phyloP scores from a whole-genome alignment of 23 red algal genomes.

The Pyropia haitanensis region DNA sequence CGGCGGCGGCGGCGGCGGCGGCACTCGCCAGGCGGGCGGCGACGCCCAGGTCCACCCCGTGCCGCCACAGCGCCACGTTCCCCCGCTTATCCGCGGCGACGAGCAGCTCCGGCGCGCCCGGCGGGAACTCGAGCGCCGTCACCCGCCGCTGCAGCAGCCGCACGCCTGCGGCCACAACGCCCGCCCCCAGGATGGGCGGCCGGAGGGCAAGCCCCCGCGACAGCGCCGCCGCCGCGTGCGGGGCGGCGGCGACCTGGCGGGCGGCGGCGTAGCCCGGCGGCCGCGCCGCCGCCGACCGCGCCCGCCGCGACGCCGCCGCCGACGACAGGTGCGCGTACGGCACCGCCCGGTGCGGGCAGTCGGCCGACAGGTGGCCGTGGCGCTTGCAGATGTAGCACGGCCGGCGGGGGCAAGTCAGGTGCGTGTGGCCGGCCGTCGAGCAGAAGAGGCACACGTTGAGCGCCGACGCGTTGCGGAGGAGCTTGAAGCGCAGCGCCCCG shows the following conservation, averaged over 20 bases:
- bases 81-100: conserved; percentile 11
- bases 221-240: neutral
- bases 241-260: conserved; percentile 16
- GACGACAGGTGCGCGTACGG: conserved; percentile 17
- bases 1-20: conserved; percentile 8
- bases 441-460: conserved; percentile 38
- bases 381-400: conserved; percentile 68
- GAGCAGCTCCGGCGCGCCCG: neutral
- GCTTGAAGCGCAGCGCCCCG: too few species aligned
- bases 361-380: conserved; percentile 25
- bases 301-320: neutral
- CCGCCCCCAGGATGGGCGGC: conserved; percentile 15
- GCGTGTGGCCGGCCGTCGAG: conserved; percentile 26
- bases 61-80: conserved; percentile 1
- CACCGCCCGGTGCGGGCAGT: conserved; percentile 42
- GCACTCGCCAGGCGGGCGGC: neutral
- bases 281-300: neutral
- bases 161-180: neutral
- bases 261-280: conserved; percentile 10
- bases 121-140: conserved; percentile 7
- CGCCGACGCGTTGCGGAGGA: conserved; percentile 25
- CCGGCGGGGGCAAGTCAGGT: conserved; percentile 41
- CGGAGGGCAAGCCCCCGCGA: conserved; percentile 11
- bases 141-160: conserved; percentile 12
- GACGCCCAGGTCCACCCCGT: too few species aligned